phyloP scores from a whole-genome alignment of 306 rosid genomes.

The Quercus variabilis region DNA sequence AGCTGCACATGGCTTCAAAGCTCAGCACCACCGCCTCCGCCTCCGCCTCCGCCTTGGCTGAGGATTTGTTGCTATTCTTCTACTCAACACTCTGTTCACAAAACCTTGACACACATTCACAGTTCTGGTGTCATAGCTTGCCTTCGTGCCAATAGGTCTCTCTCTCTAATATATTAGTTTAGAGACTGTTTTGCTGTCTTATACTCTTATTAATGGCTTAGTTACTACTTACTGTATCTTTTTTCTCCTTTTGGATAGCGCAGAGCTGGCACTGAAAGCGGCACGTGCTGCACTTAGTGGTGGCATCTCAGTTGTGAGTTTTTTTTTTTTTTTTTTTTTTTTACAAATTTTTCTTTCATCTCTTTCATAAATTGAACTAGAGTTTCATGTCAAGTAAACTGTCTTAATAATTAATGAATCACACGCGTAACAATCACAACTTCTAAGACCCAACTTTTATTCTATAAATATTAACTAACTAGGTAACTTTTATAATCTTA shows the following conservation, averaged over 20 bases:
- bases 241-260: slow-evolving; percentile 34
- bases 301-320: slow-evolving; percentile 81
- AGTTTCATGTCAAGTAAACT: no score
- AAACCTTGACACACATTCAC: slow-evolving; percentile 45
- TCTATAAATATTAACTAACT: no score
- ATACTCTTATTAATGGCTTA: background rate
- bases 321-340: slow-evolving; percentile 9
- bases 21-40: slow-evolving; percentile 2
- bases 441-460: no score
- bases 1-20: background rate
- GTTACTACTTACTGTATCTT: slow-evolving; percentile 23
- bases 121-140: slow-evolving; percentile 88
- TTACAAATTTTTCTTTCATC: background rate
- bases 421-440: no score
- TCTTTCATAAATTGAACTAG: background rate
- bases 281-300: slow-evolving; percentile 83
- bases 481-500: background rate
- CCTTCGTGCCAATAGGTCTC: slow-evolving; percentile 75
- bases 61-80: slow-evolving; percentile 35
- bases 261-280: slow-evolving; percentile 79
- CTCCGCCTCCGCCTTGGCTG: slow-evolving; percentile 7
- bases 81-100: slow-evolving; percentile 38
- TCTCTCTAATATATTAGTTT: background rate
- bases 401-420: no score
- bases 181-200: background rate